These are phyloP conservation scores for Talaromyces sp. DNA, from an alignment of 2,329 filamentous ascomycete genomes.

Conservation along the genomic window DNA sequence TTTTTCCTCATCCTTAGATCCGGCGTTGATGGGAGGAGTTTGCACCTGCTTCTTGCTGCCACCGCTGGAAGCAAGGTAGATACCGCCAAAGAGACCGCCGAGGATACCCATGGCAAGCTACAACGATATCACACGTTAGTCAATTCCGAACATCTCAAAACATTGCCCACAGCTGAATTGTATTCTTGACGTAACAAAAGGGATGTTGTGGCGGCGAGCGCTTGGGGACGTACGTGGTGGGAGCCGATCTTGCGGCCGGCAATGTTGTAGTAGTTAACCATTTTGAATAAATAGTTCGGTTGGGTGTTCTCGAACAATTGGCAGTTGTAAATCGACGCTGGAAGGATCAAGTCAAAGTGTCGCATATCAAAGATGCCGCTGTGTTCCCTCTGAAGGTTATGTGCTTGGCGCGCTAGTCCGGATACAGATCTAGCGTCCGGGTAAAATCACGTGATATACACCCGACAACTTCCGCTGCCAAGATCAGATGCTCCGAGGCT, in stretches of 20 bases:
- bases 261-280: constrained; percentile 54
- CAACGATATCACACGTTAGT: neutral
- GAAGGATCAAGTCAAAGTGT: neutral
- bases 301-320: constrained; percentile 20
- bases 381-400: constrained; percentile 13
- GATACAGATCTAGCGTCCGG: neutral
- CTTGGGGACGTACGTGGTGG: constrained; percentile 51
- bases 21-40: constrained; percentile 61
- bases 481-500: constrained; percentile 4
- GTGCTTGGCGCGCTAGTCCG: constrained; percentile 20
- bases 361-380: constrained; percentile 5
- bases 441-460: constrained; percentile 15
- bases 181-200: constrained; percentile 15
- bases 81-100: constrained; percentile 49
- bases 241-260: constrained; percentile 54
- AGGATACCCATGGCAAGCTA: constrained; percentile 64
- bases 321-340: neutral
- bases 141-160: neutral
- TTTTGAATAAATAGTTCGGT: constrained; percentile 32
- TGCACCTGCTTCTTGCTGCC: constrained; percentile 42
- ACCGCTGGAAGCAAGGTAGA: constrained; percentile 47
- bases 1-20: constrained; percentile 66
- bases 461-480: constrained; percentile 19
- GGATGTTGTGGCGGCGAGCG: constrained; percentile 15
- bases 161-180: constrained; percentile 18